Evolutionary conservation across 2,329 filamentous ascomycete species (phyloP).

Genomic region (Colletotrichum neosansevieriae): DNA sequence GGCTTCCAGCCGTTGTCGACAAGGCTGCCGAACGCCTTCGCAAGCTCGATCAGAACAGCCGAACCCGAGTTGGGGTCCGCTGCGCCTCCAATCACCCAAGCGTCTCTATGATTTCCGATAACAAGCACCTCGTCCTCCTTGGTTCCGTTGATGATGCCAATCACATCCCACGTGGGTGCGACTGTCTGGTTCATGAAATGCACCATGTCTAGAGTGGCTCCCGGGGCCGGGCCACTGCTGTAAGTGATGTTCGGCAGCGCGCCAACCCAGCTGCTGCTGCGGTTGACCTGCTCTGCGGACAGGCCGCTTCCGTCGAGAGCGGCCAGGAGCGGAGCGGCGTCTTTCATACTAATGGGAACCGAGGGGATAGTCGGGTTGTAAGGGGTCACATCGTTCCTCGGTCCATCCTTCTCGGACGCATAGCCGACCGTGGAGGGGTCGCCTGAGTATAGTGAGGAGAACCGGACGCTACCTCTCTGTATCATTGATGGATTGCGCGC

Average conservation of each 20-base stretch:
- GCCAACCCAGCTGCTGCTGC: conserved; percentile 24
- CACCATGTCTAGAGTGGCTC: conserved; percentile 27
- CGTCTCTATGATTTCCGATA: conserved; percentile 66
- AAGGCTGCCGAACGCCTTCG: conserved; percentile 61
- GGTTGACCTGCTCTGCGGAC: conserved; percentile 24
- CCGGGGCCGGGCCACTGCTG: conserved; percentile 25
- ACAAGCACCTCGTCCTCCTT: conserved; percentile 57
- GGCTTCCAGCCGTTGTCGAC: conserved; percentile 63
- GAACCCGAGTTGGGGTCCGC: conserved; percentile 65
- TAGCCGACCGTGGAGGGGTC: conserved; percentile 26
- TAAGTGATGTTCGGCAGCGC: conserved; percentile 30
- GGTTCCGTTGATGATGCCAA: conserved; percentile 56
- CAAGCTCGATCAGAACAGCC: conserved; percentile 61
- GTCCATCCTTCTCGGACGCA: conserved; percentile 28
- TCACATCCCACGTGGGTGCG: conserved; percentile 47
- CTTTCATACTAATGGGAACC: conserved; percentile 29
- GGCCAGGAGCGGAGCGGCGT: conserved; percentile 16
- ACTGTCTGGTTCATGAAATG: conserved; percentile 32
- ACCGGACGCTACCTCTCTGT: conserved; percentile 32
- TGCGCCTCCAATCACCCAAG: conserved; percentile 65
- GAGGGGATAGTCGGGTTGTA: conserved; percentile 30
- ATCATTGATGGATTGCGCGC: conserved; percentile 30
- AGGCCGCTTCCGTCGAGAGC: conserved; percentile 20
- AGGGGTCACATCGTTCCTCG: conserved; percentile 21
- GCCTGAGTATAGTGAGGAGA: conserved; percentile 26